These are phyloP conservation scores for Stachybotrys echinatus DNA, from an alignment of 2,329 filamentous ascomycete genomes.

Conservation along the genomic window DNA sequence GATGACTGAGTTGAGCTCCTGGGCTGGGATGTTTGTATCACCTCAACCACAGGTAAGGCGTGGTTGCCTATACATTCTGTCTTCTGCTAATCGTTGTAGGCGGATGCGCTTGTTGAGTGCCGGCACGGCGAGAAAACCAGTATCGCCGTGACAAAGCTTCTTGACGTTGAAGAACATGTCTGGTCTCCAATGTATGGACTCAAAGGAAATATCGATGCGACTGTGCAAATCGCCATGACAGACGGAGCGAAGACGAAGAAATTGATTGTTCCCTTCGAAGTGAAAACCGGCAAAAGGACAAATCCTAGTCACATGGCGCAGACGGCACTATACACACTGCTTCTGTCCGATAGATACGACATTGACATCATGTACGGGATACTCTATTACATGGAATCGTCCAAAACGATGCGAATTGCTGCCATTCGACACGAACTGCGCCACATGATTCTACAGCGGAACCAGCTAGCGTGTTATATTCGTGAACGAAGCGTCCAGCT, in stretches of 20 bases:
- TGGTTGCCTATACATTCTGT: not conserved
- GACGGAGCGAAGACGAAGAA: slow-evolving; percentile 62
- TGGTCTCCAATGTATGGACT: slow-evolving; percentile 98
- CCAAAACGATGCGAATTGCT: slow-evolving; percentile 78
- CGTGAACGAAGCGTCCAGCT: slow-evolving; percentile 74
- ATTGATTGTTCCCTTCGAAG: slow-evolving; percentile 85
- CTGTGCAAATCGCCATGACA: slow-evolving; percentile 78
- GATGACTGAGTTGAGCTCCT: slow-evolving; percentile 72
- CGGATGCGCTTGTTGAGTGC: slow-evolving; percentile 71
- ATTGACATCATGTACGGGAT: slow-evolving; percentile 86
- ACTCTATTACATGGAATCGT: slow-evolving; percentile 91
- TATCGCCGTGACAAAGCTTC: slow-evolving; percentile 86
- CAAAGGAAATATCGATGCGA: slow-evolving; percentile 97
- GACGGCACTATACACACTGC: slow-evolving; percentile 87
- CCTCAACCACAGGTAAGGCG: slow-evolving; percentile 57
- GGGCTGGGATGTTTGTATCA: slow-evolving; percentile 78
- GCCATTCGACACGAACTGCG: slow-evolving; percentile 82
- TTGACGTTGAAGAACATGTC: slow-evolving; percentile 95
- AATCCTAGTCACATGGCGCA: slow-evolving; percentile 84
- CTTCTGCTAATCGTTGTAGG: slow-evolving; percentile 33
- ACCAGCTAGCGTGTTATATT: slow-evolving; percentile 80
- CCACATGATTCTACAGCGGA: slow-evolving; percentile 96
- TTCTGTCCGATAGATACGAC: slow-evolving; percentile 92
- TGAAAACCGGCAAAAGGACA: slow-evolving; percentile 87
- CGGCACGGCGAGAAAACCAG: slow-evolving; percentile 69